phyloP scores from a whole-genome alignment of 768 basidiomycete species.

The Tylopilus cervinicoccineus region DNA sequence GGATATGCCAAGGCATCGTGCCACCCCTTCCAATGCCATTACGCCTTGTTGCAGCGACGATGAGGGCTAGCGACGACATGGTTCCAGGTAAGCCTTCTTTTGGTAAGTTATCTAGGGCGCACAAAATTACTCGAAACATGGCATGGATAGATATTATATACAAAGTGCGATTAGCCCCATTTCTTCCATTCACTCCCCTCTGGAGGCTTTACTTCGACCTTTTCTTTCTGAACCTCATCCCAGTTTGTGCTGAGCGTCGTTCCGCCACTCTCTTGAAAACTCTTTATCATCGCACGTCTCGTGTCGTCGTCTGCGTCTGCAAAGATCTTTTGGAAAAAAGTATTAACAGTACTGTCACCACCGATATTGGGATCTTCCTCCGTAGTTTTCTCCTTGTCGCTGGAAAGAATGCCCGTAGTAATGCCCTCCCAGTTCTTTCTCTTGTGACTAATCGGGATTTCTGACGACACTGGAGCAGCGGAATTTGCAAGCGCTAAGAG shows the following conservation, averaged over 20 bases:
- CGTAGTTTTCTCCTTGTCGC: constrained; percentile 64
- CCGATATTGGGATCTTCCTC: constrained; percentile 87
- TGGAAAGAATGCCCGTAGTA: constrained; percentile 58
- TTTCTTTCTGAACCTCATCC: constrained; percentile 74
- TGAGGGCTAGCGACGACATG: constrained; percentile 78
- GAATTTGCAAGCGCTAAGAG: constrained; percentile 15
- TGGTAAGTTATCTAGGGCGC: not conserved
- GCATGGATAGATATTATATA: too few species aligned
- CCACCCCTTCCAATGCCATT: constrained; percentile 85
- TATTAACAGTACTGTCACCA: constrained; percentile 82
- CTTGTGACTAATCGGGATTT: constrained; percentile 35
- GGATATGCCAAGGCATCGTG: constrained; percentile 83
- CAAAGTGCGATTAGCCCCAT: constrained; percentile 45
- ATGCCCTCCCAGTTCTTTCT: constrained; percentile 91
- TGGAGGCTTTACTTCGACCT: constrained; percentile 79
- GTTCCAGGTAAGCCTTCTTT: not conserved
- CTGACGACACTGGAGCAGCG: constrained; percentile 33
- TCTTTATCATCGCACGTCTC: constrained; percentile 95
- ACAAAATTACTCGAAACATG: too few species aligned
- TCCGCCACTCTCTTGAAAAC: constrained; percentile 90
- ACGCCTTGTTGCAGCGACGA: constrained; percentile 84
- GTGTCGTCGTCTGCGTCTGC: constrained; percentile 90
- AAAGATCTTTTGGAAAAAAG: constrained; percentile 90
- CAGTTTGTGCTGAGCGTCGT: constrained; percentile 96
- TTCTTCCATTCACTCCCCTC: constrained; percentile 80